phyloP scores from a whole-genome alignment of 2,329 filamentous ascomycete species.

The Cylindrodendrum hubeiense region DNA sequence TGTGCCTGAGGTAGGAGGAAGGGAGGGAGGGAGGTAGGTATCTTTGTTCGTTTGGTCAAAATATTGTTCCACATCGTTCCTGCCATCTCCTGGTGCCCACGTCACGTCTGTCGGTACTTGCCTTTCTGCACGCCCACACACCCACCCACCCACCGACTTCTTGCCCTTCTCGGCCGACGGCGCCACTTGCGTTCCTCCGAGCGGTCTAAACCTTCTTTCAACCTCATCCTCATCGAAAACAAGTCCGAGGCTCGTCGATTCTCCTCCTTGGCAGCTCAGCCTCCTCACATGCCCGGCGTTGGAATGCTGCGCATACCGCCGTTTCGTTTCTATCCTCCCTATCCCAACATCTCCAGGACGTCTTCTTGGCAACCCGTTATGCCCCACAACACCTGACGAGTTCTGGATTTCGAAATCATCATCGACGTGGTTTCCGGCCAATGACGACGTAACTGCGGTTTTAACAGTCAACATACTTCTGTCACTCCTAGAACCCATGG shows the following conservation, averaged over 20 bases:
- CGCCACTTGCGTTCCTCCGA: slow-evolving; percentile 35
- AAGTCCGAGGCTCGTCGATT: background rate
- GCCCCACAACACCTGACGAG: slow-evolving; percentile 4
- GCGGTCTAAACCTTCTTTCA: slow-evolving; percentile 42
- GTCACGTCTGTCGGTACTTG: slow-evolving; percentile 9
- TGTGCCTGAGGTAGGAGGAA: slow-evolving; percentile 5
- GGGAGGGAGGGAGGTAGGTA: background rate
- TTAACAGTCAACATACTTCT: slow-evolving; percentile 22
- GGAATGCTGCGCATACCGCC: slow-evolving; percentile 2
- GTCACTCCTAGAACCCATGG: background rate
- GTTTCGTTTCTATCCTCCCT: background rate
- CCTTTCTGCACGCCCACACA: slow-evolving; percentile 13
- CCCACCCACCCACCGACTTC: slow-evolving; percentile 29
- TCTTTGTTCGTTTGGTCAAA: background rate
- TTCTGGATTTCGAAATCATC: slow-evolving; percentile 13
- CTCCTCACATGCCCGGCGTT: background rate
- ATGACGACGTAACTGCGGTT: slow-evolving; percentile 70
- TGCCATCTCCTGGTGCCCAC: slow-evolving; percentile 7
- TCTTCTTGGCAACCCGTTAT: background rate
- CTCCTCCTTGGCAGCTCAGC: background rate
- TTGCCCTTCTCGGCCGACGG: slow-evolving; percentile 35
- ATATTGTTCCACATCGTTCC: slow-evolving; percentile 5
- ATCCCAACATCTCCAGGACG: background rate
- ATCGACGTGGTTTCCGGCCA: slow-evolving; percentile 64
- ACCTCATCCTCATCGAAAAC: slow-evolving; percentile 25